Evolutionary conservation across 2,329 filamentous ascomycete genomes (phyloP), one percentile per base, ranked within the genome.

Genomic region (Phyllosticta citribraziliensis): DNA sequence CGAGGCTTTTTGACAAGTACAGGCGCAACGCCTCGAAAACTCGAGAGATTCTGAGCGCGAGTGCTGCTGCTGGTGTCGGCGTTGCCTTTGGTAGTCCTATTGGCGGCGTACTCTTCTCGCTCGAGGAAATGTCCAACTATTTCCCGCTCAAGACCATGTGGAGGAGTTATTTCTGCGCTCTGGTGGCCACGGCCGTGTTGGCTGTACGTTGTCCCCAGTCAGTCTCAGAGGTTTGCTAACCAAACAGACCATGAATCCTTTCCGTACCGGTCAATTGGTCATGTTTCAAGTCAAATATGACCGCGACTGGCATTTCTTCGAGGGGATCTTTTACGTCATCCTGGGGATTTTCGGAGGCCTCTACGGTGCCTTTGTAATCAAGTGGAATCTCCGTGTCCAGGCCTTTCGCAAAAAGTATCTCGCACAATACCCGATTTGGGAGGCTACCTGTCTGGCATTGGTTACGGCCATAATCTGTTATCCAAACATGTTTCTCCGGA

Each of bases 261-360:
- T 99, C 76, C 82, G 94, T 58, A 97, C 94, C 0, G 94, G 94
- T 20, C 94, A 99, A 71, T 82, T 99, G 52, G 94, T 99, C 83
- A 97, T 99, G 93, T 99, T 99, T 75, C 92, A 96, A 69, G 93
- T 99, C 69, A 85, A 86, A 68, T 99, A 99, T 71, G 93, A 97
- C 73, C 88, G 93, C 51, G 88, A 89, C 51, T 99, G 94, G 94
- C 94, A 99, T 76, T 96, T 96, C 70, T 99, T 99, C 70, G 94
- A 99, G 72, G 81, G 94, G 3, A 75, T 96, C 25, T 97, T 97
- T 71, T 99, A 96, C 74, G 83, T 96, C 65, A 79, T 96, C 58
- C 85, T 99, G 64, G 94, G 94, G 55, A 82, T 94, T 27, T 97
- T 99, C 67, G 94, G 94, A 51, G 94, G 94, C 5, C 80, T 97